Evolutionary conservation across 1,284 basidiomycete genomes (phyloP).

Genomic region (Pascua guehoae): DNA sequence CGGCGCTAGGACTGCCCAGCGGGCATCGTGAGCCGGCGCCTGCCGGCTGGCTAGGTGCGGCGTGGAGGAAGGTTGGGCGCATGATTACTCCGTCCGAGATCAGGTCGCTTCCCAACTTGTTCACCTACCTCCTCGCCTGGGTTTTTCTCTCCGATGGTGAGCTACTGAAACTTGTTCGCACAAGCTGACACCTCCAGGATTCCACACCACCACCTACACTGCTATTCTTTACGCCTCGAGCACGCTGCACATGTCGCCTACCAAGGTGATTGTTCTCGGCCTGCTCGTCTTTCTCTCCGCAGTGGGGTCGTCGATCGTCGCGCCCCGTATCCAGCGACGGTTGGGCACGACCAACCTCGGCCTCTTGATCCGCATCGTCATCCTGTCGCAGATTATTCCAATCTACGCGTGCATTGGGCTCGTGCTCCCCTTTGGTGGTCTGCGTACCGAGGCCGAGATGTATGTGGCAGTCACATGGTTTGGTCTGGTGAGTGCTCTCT

Average conservation of each 20-base stretch:
- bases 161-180: slow-evolving; percentile 19
- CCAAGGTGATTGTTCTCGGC: slow-evolving; percentile 50
- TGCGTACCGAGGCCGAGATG: slow-evolving; percentile 78
- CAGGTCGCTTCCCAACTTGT: slow-evolving; percentile 70
- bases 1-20: slow-evolving; percentile 65
- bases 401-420: slow-evolving; percentile 79
- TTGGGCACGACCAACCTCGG: slow-evolving; percentile 63
- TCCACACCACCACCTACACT: slow-evolving; percentile 46
- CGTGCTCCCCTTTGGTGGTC: slow-evolving; percentile 59
- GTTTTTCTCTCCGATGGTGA: slow-evolving; percentile 83
- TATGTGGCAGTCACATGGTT: slow-evolving; percentile 76
- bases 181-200: slow-evolving; percentile 24
- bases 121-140: slow-evolving; percentile 82
- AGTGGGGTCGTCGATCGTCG: slow-evolving; percentile 43
- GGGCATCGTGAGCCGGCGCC: slow-evolving; percentile 15
- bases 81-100: slow-evolving; percentile 71
- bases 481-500: slow-evolving; percentile 52
- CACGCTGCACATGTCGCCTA: slow-evolving; percentile 48
- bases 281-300: slow-evolving; percentile 47
- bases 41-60: slow-evolving; percentile 22
- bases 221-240: slow-evolving; percentile 48
- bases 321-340: slow-evolving; percentile 42
- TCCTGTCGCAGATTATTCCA: slow-evolving; percentile 66
- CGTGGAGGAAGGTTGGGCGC: slow-evolving; percentile 43
- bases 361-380: slow-evolving; percentile 64